Percentiles rank a stretch among this genome's conserved stretches.
Conservation (phyloP, 176 grass and related monocot genomes). For the Musa troglodytarum region DNA sequence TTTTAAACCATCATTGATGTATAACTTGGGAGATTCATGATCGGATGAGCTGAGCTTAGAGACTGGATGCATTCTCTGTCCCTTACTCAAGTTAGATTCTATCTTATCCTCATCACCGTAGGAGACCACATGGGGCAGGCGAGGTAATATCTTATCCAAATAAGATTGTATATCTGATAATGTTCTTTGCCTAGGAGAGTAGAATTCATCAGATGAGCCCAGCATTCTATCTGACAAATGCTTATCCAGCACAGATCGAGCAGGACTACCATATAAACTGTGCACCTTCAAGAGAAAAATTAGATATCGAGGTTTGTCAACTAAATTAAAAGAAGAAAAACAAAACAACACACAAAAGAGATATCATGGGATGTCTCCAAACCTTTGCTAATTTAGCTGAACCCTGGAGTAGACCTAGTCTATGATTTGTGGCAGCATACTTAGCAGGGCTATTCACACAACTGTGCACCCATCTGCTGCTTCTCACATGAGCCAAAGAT, state of each 20-base stretch:
- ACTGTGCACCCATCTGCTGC: conserved; percentile 45
- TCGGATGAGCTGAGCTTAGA: conserved; percentile 53
- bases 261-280: conserved; percentile 73
- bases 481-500: conserved; percentile 50
- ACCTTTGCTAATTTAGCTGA: conserved; percentile 70
- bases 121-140: conserved; percentile 35
- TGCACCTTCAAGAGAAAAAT: conserved; percentile 53
- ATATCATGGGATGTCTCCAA: neutral
- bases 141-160: conserved; percentile 62
- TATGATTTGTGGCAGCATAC: conserved; percentile 57
- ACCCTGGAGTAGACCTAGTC: conserved; percentile 38
- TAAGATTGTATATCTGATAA: conserved; percentile 67
- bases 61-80: conserved; percentile 31
- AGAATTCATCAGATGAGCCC: conserved; percentile 62
- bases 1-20: conserved; percentile 47
- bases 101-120: conserved; percentile 35
- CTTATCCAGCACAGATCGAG: conserved; percentile 45
- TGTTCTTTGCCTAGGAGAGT: conserved; percentile 53
- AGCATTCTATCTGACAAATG: conserved; percentile 36
- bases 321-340: conserved; percentile 11
- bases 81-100: conserved; percentile 26
- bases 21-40: conserved; percentile 27
- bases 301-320: conserved; percentile 1
- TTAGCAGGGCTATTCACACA: conserved; percentile 74
- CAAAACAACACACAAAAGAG: conserved; percentile 8